phyloP scores from a whole-genome alignment of 2,329 filamentous ascomycete genomes.

The Simplicillium aogashimaense region DNA sequence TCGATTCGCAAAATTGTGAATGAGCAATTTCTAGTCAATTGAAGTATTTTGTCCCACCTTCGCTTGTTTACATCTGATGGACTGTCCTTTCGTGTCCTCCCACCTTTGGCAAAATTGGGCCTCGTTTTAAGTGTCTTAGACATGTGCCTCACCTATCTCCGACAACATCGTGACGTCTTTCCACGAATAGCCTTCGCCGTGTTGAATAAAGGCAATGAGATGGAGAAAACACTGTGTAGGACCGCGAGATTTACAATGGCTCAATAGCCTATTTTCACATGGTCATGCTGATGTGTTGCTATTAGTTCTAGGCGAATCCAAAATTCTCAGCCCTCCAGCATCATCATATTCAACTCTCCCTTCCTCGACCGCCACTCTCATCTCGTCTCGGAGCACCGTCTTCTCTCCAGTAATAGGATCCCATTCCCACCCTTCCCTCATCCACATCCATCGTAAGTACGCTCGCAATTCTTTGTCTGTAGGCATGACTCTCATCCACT shows the following conservation, averaged over 20 bases:
- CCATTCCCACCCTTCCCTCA: constrained; percentile 78
- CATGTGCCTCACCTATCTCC: constrained; percentile 2
- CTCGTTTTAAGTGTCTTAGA: not conserved
- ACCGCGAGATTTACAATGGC: no score
- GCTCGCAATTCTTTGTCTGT: constrained; percentile 83
- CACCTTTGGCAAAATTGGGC: no score
- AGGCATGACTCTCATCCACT: constrained; percentile 83
- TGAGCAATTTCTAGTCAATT: no score
- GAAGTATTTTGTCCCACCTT: no score
- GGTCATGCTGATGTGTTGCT: not conserved
- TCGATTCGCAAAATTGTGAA: no score
- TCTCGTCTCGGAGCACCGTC: constrained; percentile 37
- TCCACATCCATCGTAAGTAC: constrained; percentile 85
- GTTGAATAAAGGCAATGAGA: not conserved
- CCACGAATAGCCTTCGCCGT: no score
- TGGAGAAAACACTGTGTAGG: not conserved
- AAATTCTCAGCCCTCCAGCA: constrained; percentile 34
- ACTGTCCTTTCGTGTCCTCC: no score
- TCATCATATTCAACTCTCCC: constrained; percentile 47
- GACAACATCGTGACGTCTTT: not conserved
- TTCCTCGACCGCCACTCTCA: constrained; percentile 47
- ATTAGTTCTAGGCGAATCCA: constrained; percentile 11
- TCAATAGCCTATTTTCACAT: not conserved
- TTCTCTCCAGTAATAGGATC: constrained; percentile 60
- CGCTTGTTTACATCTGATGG: no score